Conservation (phyloP, 805 yeast genomes). For the Candida maltosa region DNA sequence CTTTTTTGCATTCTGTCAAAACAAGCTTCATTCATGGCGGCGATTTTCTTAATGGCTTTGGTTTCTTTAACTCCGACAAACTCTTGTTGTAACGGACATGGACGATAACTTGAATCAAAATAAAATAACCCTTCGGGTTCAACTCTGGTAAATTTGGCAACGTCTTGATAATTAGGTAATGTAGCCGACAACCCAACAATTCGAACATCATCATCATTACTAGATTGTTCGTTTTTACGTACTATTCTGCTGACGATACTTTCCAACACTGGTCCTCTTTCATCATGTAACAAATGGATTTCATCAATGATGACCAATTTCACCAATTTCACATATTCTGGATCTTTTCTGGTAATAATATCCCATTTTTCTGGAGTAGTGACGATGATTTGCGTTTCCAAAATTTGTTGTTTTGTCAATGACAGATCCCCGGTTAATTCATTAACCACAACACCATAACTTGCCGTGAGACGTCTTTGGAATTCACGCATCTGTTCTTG, state of each 20-base stretch:
- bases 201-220: conserved; percentile 52
- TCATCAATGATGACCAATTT: conserved; percentile 83
- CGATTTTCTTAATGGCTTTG: conserved; percentile 69
- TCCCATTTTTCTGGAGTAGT: conserved; percentile 99
- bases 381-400: conserved; percentile 76
- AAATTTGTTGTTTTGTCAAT: conserved; percentile 69
- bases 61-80: conserved; percentile 86
- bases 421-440: conserved; percentile 91
- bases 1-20: conserved; percentile 68
- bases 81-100: conserved; percentile 88
- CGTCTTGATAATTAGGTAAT: conserved; percentile 83
- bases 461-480: conserved; percentile 56
- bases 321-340: conserved; percentile 60
- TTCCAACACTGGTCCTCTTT: conserved; percentile 92
- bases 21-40: conserved; percentile 89
- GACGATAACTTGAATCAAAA: conserved; percentile 82
- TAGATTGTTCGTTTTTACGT: conserved; percentile 39
- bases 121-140: conserved; percentile 63
- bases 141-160: conserved; percentile 76
- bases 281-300: conserved; percentile 88
- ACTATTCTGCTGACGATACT: conserved; percentile 77
- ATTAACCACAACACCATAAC: conserved; percentile 67
- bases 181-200: conserved; percentile 90
- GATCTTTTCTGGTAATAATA: conserved; percentile 80
- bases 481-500: conserved; percentile 93